Evolutionary conservation across 495 filamentous ascomycete genomes (phyloP).

Genomic region (Aspergillus mulundensis): DNA sequence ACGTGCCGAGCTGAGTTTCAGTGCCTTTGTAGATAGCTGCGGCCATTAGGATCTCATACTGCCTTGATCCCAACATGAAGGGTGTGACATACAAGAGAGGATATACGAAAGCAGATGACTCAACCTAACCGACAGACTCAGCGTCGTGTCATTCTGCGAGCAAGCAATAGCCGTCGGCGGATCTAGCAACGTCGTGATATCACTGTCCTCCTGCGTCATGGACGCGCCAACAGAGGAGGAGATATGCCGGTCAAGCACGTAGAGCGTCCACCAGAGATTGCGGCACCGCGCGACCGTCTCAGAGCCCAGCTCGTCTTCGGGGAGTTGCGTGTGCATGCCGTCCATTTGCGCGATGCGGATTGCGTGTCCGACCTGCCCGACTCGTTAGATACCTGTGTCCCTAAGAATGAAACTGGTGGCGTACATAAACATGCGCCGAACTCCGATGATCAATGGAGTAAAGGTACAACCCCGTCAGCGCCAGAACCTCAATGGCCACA

Average conservation of each 20-base stretch:
- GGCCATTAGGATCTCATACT: no score
- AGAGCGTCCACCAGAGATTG: conserved; percentile 38
- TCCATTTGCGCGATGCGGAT: conserved; percentile 35
- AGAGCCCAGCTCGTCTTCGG: conserved; percentile 25
- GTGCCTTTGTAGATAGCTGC: conserved; percentile 27
- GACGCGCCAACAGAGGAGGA: conserved; percentile 35
- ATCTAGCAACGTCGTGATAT: conserved; percentile 30
- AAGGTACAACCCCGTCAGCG: conserved; percentile 32
- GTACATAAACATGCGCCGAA: conserved; percentile 33
- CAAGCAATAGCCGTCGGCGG: conserved; percentile 13
- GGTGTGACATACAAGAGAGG: conserved; percentile 14
- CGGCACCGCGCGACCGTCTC: conserved; percentile 28
- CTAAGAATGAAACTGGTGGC: no score
- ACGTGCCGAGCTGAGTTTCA: conserved; percentile 27
- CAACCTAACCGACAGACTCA: conserved; percentile 32
- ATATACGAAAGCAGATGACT: conserved; percentile 28
- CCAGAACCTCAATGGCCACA: conserved; percentile 30
- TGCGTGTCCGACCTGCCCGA: conserved; percentile 32
- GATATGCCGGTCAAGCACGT: conserved; percentile 35
- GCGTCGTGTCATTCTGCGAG: conserved; percentile 21
- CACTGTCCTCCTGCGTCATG: conserved; percentile 29
- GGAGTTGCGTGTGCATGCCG: conserved; percentile 36
- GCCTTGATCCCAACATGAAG: neutral
- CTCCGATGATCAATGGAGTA: conserved; percentile 34
- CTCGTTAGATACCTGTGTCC: no score